phyloP scores from a whole-genome alignment of 1,284 basidiomycete species.

The Phellopilus nigrolimitatus region DNA sequence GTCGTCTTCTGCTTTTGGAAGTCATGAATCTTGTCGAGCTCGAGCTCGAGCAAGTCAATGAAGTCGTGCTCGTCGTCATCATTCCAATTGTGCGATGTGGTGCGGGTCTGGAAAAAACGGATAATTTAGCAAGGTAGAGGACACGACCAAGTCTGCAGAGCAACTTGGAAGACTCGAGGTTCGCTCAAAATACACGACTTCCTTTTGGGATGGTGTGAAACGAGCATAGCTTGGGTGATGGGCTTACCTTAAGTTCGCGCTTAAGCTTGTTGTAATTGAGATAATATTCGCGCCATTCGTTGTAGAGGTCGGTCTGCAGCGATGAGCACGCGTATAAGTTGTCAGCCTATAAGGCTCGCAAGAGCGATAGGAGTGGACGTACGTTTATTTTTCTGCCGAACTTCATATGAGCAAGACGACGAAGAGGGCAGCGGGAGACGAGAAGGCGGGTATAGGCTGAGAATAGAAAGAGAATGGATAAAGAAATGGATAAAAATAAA shows the following conservation, averaged over 20 bases:
- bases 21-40: constrained; percentile 93
- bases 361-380: constrained; percentile 28
- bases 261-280: constrained; percentile 88
- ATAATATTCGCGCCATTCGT: constrained; percentile 88
- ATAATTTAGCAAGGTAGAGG: constrained; percentile 2
- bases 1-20: constrained; percentile 93
- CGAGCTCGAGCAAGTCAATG: constrained; percentile 71
- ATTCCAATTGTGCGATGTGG: constrained; percentile 61
- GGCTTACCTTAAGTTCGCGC: constrained; percentile 76
- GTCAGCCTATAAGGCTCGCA: constrained; percentile 1
- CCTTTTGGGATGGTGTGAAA: neutral
- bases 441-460: no score
- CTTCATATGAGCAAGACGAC: no score
- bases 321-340: no score
- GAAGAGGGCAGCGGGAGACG: no score
- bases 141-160: no score
- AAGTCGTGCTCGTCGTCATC: constrained; percentile 80
- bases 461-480: no score
- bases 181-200: constrained; percentile 5
- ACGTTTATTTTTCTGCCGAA: constrained; percentile 88
- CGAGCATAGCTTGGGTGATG: constrained; percentile 6
- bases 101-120: constrained; percentile 43
- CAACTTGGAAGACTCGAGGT: neutral
- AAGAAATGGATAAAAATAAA: no score
- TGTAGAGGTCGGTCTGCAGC: constrained; percentile 80